These are phyloP conservation scores for Azolla pinnata DNA, from an alignment of 75 land plant species.

Conservation along the genomic window DNA sequence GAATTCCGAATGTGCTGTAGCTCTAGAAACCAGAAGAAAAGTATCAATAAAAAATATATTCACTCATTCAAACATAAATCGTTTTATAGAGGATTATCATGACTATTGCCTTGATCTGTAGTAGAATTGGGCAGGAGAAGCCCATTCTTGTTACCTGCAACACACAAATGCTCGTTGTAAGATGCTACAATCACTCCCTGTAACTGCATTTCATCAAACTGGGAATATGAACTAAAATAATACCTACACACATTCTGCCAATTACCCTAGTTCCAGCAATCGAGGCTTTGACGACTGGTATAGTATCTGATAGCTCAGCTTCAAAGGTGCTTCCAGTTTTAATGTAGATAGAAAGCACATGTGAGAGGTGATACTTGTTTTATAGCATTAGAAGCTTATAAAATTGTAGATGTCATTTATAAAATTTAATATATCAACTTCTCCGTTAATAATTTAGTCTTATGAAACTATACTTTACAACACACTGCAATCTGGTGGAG, in stretches of 20 bases:
- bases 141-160: constrained; percentile 82
- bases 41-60: background rate
- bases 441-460: too few relatives aligned
- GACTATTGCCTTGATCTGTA: constrained; percentile 73
- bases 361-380: too few relatives aligned
- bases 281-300: constrained; percentile 76
- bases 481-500: too few relatives aligned
- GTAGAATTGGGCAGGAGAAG: constrained; percentile 86
- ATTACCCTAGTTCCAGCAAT: constrained; percentile 73
- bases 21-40: constrained; percentile 30
- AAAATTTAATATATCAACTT: too few relatives aligned
- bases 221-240: too few relatives aligned
- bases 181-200: too few relatives aligned
- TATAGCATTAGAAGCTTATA: too few relatives aligned
- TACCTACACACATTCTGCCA: constrained; percentile 82
- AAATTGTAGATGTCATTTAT: too few relatives aligned
- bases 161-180: too few relatives aligned
- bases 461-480: too few relatives aligned
- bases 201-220: too few relatives aligned
- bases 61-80: background rate
- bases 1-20: constrained; percentile 85
- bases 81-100: background rate
- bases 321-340: constrained; percentile 76
- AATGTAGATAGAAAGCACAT: too few relatives aligned
- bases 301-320: constrained; percentile 57